Conservation (phyloP, 805 yeast species). For the Yarrowia yakushimensis region DNA sequence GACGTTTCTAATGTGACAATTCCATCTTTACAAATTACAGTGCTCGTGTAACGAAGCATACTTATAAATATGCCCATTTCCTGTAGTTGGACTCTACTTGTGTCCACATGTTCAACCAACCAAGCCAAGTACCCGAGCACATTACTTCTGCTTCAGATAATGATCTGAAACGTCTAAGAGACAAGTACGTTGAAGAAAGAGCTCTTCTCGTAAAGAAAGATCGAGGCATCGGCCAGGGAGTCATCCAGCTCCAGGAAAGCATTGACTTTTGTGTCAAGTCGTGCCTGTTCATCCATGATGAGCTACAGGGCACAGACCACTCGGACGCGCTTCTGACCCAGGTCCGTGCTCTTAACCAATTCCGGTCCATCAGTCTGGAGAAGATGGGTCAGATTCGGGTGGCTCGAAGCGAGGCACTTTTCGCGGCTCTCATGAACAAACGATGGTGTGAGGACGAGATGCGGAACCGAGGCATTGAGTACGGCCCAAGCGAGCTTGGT, state of each 20-base stretch:
- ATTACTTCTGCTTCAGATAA: background rate
- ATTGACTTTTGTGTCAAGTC: slow-evolving; percentile 8
- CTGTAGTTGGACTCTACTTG: no score
- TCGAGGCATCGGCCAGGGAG: background rate
- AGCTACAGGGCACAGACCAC: background rate
- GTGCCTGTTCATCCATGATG: slow-evolving; percentile 1
- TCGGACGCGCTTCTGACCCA: background rate
- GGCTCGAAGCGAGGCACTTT: background rate
- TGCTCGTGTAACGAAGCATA: background rate
- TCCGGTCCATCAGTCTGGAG: slow-evolving; percentile 7
- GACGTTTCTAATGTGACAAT: background rate
- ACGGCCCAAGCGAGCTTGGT: background rate
- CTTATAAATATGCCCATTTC: no score
- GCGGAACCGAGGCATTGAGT: background rate
- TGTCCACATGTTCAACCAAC: slow-evolving; percentile 14
- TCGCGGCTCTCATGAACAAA: background rate
- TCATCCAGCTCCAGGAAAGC: slow-evolving; percentile 2
- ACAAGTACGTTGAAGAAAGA: background rate
- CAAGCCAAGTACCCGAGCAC: slow-evolving; percentile 3
- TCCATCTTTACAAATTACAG: background rate
- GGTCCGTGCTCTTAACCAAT: background rate
- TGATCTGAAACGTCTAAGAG: background rate
- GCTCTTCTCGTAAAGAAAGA: background rate
- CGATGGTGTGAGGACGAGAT: slow-evolving; percentile 9
- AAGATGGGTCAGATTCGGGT: slow-evolving; percentile 5